A percentile compares a stretch with the other conserved stretches of the same genome.
Evolutionary conservation across 2,329 filamentous ascomycete species (phyloP).

Genomic region (Aspergillus proliferans): DNA sequence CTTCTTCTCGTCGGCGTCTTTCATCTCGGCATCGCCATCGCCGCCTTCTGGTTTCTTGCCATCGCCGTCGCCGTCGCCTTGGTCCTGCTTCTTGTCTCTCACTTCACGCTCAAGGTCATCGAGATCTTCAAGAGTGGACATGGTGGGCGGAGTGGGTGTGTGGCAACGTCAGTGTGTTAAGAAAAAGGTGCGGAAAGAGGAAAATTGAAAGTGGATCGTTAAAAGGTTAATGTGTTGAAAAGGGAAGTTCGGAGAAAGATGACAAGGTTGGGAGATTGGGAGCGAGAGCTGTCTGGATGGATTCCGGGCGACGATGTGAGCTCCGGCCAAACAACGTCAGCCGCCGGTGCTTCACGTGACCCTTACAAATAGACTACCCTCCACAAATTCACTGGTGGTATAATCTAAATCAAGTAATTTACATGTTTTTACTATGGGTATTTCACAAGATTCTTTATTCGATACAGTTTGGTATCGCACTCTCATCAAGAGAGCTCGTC

Average conservation of each 20-base stretch:
- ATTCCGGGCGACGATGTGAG: slow-evolving; percentile 14
- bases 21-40: slow-evolving; percentile 82
- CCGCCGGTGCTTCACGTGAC: slow-evolving; percentile 27
- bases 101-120: slow-evolving; percentile 78
- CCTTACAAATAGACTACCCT: neutral
- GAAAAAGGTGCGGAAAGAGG: neutral
- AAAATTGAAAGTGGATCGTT: neutral
- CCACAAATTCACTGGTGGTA: neutral
- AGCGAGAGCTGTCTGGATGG: slow-evolving; percentile 11
- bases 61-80: slow-evolving; percentile 51
- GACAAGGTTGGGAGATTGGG: slow-evolving; percentile 5
- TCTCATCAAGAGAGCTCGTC: no score
- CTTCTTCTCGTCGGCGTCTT: slow-evolving; percentile 64
- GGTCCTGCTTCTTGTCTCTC: slow-evolving; percentile 64
- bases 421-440: no score
- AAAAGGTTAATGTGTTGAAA: neutral
- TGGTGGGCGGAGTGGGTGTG: slow-evolving; percentile 37
- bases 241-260: neutral
- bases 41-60: slow-evolving; percentile 49
- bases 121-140: slow-evolving; percentile 89
- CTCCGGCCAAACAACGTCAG: slow-evolving; percentile 33
- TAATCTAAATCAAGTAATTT: no score
- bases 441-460: no score
- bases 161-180: neutral
- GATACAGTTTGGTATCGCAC: no score